Percentiles rank a stretch among this genome's conserved stretches.
Evolutionary conservation across 441 rosid genomes (phyloP).

Genomic region (Adansonia madagascariensis): DNA sequence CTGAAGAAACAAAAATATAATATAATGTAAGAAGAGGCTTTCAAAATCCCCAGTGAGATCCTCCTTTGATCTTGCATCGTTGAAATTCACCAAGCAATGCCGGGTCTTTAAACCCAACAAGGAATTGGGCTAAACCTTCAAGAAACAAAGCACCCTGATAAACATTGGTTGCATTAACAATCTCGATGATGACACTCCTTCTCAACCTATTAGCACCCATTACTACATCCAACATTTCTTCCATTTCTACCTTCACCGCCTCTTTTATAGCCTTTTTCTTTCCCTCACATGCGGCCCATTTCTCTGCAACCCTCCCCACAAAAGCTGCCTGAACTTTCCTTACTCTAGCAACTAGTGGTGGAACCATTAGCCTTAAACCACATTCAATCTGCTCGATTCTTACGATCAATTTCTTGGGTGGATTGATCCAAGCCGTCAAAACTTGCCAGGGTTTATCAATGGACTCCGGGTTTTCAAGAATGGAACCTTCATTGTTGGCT

Average conservation of each 20-base stretch:
- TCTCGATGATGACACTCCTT: constrained; percentile 65
- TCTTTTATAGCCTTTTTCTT: constrained; percentile 36
- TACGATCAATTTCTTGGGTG: constrained; percentile 40
- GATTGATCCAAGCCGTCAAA: constrained; percentile 55
- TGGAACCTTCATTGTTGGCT: constrained; percentile 23
- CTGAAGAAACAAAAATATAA: constrained; percentile 13
- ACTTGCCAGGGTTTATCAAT: constrained; percentile 45
- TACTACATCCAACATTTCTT: constrained; percentile 64
- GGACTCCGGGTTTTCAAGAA: constrained; percentile 3
- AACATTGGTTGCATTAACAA: constrained; percentile 53
- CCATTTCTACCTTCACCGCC: constrained; percentile 58
- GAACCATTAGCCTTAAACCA: constrained; percentile 76
- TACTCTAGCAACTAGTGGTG: constrained; percentile 50
- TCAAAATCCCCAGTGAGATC: not conserved
- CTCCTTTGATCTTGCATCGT: constrained; percentile 34
- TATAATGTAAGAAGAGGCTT: not conserved
- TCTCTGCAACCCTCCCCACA: constrained; percentile 46
- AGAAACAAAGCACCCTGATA: constrained; percentile 81
- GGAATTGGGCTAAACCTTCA: constrained; percentile 72
- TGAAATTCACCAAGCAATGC: constrained; percentile 49
- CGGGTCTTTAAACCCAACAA: constrained; percentile 67
- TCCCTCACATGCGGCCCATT: constrained; percentile 40
- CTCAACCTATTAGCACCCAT: constrained; percentile 70
- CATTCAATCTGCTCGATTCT: constrained; percentile 79
- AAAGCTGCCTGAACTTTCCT: constrained; percentile 53